phyloP scores from a whole-genome alignment of 495 filamentous ascomycete species.

The Aspergillus sclerotioniger region DNA sequence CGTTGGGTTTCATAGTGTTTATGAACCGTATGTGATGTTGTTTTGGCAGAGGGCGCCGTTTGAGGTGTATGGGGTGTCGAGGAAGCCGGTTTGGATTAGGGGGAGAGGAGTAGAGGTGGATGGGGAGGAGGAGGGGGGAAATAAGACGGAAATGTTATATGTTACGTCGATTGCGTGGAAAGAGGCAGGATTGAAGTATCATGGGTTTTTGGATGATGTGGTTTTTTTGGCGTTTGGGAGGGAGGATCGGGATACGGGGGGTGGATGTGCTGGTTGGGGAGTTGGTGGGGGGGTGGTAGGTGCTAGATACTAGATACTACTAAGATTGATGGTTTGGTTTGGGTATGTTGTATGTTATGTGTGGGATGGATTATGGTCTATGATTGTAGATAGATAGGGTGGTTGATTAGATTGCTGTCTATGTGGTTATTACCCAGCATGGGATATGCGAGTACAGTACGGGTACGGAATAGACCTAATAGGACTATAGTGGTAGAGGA shows the following conservation, averaged over 20 bases:
- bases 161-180: conserved; percentile 55
- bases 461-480: too few species aligned
- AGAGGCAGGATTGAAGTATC: conserved; percentile 38
- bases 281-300: conserved; percentile 38
- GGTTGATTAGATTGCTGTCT: too few species aligned
- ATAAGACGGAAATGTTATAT: conserved; percentile 46
- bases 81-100: conserved; percentile 50
- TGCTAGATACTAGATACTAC: too few species aligned
- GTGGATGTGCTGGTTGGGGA: conserved; percentile 50
- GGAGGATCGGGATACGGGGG: conserved; percentile 43
- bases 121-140: conserved; percentile 2
- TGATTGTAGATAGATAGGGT: too few species aligned
- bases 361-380: too few species aligned
- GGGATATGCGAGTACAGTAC: too few species aligned
- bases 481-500: too few species aligned
- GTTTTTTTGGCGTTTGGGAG: conserved; percentile 49
- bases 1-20: conserved; percentile 43
- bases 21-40: conserved; percentile 54
- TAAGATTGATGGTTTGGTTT: neutral
- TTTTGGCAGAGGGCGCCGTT: conserved; percentile 46
- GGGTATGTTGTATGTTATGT: neutral
- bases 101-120: conserved; percentile 28
- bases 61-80: conserved; percentile 46
- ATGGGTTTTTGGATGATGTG: conserved; percentile 50
- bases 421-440: too few species aligned